phyloP scores from a whole-genome alignment of 176 grass and related monocot species.

The Cenchrus americanus region DNA sequence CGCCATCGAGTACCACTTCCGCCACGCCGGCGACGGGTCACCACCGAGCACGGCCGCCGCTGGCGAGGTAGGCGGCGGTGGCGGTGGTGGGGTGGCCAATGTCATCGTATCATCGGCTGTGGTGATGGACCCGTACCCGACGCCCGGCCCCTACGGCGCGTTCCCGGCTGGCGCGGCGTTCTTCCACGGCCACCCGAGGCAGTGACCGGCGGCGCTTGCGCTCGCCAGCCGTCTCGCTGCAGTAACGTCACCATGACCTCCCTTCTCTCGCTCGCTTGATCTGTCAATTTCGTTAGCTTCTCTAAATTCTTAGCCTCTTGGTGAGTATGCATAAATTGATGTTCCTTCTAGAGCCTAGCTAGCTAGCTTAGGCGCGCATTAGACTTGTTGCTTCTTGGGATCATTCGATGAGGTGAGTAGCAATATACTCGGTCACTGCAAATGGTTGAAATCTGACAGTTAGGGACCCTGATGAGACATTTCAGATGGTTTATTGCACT shows the following conservation, averaged over 20 bases:
- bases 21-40: conserved; percentile 53
- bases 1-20: conserved; percentile 52
- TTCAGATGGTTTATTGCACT: conserved; percentile 42
- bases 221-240: conserved; percentile 13
- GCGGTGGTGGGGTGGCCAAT: conserved; percentile 21
- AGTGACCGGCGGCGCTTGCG: conserved; percentile 23
- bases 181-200: conserved; percentile 64
- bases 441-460: conserved; percentile 56
- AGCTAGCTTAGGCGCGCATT: conserved; percentile 45
- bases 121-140: conserved; percentile 90
- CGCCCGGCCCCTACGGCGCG: conserved; percentile 55
- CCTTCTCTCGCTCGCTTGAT: conserved; percentile 39
- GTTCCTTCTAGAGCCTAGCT: conserved; percentile 52
- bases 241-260: conserved; percentile 43
- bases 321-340: conserved; percentile 66
- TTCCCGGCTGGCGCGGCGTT: conserved; percentile 63
- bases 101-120: conserved; percentile 68
- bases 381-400: conserved; percentile 49
- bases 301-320: conserved; percentile 47
- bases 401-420: conserved; percentile 40
- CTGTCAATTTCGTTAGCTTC: conserved; percentile 52
- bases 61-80: conserved; percentile 35
- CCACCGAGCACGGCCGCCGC: conserved; percentile 48
- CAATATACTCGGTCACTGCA: conserved; percentile 41
- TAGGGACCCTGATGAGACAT: conserved; percentile 50